phyloP scores from a whole-genome alignment of 179 eudicot genomes.

The Patellifolia procumbens region DNA sequence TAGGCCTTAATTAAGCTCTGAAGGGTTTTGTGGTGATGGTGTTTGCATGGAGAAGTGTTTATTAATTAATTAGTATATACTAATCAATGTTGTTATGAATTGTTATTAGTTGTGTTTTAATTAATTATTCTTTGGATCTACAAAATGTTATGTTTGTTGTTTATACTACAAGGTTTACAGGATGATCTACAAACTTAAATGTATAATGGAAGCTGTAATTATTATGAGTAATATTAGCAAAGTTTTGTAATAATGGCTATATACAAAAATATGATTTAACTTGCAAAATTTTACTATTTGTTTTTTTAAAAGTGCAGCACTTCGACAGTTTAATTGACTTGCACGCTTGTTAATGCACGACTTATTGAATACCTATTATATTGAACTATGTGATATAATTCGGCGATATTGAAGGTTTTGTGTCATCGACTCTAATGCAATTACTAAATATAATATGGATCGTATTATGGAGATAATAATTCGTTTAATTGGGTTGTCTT shows the following conservation, averaged over 20 bases:
- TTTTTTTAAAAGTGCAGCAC: too few species aligned
- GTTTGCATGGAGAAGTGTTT: slow-evolving; percentile 7
- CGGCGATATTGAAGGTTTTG: too few species aligned
- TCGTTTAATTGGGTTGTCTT: too few species aligned
- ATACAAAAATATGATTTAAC: too few species aligned
- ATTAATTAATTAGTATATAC: neutral
- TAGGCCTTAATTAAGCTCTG: slow-evolving; percentile 8
- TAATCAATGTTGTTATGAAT: neutral
- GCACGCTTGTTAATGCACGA: too few species aligned
- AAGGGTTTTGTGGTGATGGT: neutral
- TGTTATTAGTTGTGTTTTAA: slow-evolving; percentile 2
- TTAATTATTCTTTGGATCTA: slow-evolving; percentile 11
- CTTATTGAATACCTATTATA: too few species aligned
- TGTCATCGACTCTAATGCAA: too few species aligned
- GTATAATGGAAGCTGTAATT: slow-evolving; percentile 7
- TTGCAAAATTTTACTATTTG: too few species aligned
- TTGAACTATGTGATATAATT: too few species aligned
- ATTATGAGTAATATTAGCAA: neutral
- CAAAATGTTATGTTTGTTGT: neutral
- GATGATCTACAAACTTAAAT: neutral
- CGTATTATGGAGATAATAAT: too few species aligned
- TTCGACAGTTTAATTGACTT: too few species aligned
- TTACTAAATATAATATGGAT: too few species aligned
- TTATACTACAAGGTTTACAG: slow-evolving; percentile 4
- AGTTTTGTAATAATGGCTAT: slow-evolving; percentile 4